A percentile compares a stretch with the other conserved stretches of the same genome.
These are phyloP conservation scores for Hydrangea macrophylla DNA, from an alignment of 148 eudicot species.

Conservation along the genomic window DNA sequence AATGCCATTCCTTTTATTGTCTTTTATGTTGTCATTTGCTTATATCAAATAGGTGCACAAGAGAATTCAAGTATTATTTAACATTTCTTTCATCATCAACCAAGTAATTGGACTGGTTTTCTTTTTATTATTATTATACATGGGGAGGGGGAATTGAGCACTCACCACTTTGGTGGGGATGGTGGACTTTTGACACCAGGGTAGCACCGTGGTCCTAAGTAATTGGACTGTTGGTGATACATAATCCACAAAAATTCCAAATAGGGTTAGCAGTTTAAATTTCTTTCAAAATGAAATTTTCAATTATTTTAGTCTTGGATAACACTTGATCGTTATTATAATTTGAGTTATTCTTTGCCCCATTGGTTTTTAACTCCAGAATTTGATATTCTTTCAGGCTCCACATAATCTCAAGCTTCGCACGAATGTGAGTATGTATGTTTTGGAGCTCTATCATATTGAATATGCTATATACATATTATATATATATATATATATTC, in stretches of 20 bases:
- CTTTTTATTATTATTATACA: too few species aligned
- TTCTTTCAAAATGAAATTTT: background rate
- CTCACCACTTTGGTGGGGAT: too few species aligned
- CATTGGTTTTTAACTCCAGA: background rate
- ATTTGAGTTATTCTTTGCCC: background rate
- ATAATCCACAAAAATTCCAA: background rate
- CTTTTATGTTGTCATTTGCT: background rate
- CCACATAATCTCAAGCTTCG: constrained; percentile 6
- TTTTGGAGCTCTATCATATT: constrained; percentile 8
- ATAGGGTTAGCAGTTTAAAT: background rate
- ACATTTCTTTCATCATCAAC: background rate
- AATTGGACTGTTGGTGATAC: too few species aligned
- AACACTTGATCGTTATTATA: background rate
- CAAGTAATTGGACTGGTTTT: background rate
- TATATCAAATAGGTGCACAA: background rate
- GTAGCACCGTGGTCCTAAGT: too few species aligned
- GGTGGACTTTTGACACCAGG: too few species aligned
- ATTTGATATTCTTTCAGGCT: background rate
- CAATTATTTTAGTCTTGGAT: background rate
- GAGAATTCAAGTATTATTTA: background rate
- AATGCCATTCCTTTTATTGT: too few species aligned
- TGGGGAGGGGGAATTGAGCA: too few species aligned
- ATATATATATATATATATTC: background rate
- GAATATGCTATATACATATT: background rate
- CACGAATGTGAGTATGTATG: background rate